These are phyloP conservation scores for Luzula sylvatica DNA, from an alignment of 176 grass and related monocot genomes.

Conservation along the genomic window DNA sequence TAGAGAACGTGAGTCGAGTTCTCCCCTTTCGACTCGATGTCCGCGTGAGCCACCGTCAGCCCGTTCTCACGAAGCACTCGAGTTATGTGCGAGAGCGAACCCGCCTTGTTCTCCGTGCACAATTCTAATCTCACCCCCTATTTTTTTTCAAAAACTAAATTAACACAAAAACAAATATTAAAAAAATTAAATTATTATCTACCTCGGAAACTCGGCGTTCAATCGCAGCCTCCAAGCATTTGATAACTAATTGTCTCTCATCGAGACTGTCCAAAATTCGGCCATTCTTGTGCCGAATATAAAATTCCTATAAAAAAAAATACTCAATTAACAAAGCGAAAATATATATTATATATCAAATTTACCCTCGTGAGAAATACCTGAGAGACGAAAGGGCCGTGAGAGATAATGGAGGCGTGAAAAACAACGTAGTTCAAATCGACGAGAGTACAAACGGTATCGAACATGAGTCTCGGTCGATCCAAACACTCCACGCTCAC, in stretches of 20 bases:
- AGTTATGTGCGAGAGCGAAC: slow-evolving; percentile 35
- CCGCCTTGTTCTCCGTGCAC: slow-evolving; percentile 26
- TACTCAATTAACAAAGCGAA: neutral
- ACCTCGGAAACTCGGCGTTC: slow-evolving; percentile 46
- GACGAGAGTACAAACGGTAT: slow-evolving; percentile 43
- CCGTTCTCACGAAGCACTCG: slow-evolving; percentile 39
- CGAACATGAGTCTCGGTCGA: slow-evolving; percentile 47
- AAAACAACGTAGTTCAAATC: slow-evolving; percentile 51
- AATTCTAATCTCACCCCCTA: slow-evolving; percentile 45
- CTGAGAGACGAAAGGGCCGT: slow-evolving; percentile 26
- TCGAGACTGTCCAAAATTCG: slow-evolving; percentile 19
- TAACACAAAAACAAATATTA: neutral
- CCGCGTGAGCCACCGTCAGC: slow-evolving; percentile 31
- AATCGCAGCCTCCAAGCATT: slow-evolving; percentile 47
- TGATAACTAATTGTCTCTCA: slow-evolving; percentile 27
- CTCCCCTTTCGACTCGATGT: slow-evolving; percentile 32
- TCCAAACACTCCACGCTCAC: slow-evolving; percentile 41
- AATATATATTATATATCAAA: neutral
- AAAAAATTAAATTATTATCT: neutral
- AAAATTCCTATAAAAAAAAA: slow-evolving; percentile 33
- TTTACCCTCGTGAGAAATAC: slow-evolving; percentile 5
- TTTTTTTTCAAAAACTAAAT: neutral
- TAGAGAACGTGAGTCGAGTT: slow-evolving; percentile 33
- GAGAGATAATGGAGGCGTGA: slow-evolving; percentile 38
- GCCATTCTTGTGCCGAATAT: slow-evolving; percentile 48